Evolutionary conservation across 371 early-diverging fungal genomes (phyloP), one percentile per base, ranked within the genome.

Genomic region (Globomyces sp.): DNA sequence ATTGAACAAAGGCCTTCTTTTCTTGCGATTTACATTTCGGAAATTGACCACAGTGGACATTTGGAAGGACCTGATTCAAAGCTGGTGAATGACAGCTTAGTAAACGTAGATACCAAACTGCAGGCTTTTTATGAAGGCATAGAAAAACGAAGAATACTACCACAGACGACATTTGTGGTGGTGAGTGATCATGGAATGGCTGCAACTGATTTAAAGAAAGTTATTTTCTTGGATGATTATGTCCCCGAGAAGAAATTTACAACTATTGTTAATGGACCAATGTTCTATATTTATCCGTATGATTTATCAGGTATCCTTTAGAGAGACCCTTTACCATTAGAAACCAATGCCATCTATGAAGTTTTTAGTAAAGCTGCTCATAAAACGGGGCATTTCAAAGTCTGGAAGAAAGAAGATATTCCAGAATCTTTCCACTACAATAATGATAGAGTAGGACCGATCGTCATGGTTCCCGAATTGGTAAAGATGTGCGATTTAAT

Each of bases 161-260:
- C 82, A 0, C 74, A 84, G 41, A 87, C 90, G 40, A 89, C 96
- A 71, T 60, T 94, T 10, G 80, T 97, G n/a, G 71, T 96, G 36
- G 92, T 94, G 8, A 86, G 93, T 65, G 96, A 96, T 73, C 98
- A 96, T 66, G 96, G 98, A 1, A 96, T 97, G 96, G 81, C 92
- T 13, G 69, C 77, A 43, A 75, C 71, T 0, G 71, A 74, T 10
- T 70, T 74, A 3, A 68, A 80, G n/a, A 73, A 82, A 57, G 75
- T 85, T n/a, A 84, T 94, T 43, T 91, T 83, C 69, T 78, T 94
- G 58, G 95, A 93, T 58, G 91, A 93, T 58, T 76, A 79, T 34
- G 76, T 89, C 45, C 83, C 86, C 66, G 51, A 76, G 1, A 68
- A 77, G 6, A 66, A 71, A 6, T 67, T 87, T 6, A 42, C 24